Evolutionary conservation across 345 rosid genomes (phyloP).

Genomic region (Jatropha curcas): DNA sequence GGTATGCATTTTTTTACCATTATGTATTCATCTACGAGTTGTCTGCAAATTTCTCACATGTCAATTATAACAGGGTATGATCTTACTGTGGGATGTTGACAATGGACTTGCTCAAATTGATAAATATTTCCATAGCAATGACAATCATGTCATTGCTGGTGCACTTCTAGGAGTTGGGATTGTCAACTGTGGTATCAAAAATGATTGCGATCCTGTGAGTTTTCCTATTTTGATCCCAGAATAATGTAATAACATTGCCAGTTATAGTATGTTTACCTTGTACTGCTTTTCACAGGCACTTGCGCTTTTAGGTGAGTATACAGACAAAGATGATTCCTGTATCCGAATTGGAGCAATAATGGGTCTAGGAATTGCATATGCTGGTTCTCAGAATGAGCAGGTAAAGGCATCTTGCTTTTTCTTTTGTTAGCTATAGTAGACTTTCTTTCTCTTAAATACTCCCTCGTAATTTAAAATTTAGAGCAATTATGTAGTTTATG

Average conservation of each 20-base stretch:
- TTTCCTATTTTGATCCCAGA: background rate
- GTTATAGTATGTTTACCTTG: constrained; percentile 9
- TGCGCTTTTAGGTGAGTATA: constrained; percentile 73
- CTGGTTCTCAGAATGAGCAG: constrained; percentile 82
- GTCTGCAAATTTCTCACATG: constrained; percentile 12
- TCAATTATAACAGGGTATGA: constrained; percentile 69
- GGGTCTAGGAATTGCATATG: constrained; percentile 95
- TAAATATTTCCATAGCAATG: constrained; percentile 81
- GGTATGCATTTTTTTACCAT: constrained; percentile 44
- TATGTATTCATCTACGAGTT: background rate
- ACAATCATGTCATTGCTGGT: constrained; percentile 81
- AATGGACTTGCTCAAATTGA: constrained; percentile 87
- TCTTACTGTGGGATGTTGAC: constrained; percentile 90
- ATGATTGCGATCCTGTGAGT: constrained; percentile 95
- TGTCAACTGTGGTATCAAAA: constrained; percentile 74
- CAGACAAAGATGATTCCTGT: constrained; percentile 73
- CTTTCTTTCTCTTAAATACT: too few relatives aligned
- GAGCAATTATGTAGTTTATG: background rate
- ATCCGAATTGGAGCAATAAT: constrained; percentile 90
- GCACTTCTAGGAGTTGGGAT: constrained; percentile 93
- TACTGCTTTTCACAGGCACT: constrained; percentile 58
- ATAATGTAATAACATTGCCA: background rate
- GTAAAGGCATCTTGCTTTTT: constrained; percentile 29
- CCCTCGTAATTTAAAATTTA: background rate
- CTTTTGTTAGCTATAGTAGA: background rate